Percentiles rank a stretch among this genome's conserved stretches.
Evolutionary conservation across 2,329 filamentous ascomycete genomes (phyloP).

Genomic region (Pseudogymnoascus sp.): DNA sequence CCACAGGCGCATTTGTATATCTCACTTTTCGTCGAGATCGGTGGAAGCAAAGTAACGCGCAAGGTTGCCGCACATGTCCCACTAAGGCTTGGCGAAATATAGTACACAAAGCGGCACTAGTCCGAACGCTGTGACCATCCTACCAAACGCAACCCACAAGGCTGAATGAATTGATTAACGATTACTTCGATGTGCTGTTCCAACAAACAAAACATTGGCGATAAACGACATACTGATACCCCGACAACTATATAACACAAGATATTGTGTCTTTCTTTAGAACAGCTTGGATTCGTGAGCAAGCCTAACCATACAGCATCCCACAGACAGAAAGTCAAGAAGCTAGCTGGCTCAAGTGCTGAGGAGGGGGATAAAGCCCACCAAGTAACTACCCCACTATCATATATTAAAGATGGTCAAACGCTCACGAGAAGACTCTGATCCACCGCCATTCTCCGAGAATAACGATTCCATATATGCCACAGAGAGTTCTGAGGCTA

Average conservation of each 20-base stretch:
- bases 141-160: not conserved
- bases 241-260: not conserved
- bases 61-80: conserved; percentile 9
- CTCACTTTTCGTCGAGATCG: conserved; percentile 8
- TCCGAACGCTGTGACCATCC: not conserved
- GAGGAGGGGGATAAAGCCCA: conserved; percentile 5
- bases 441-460: conserved; percentile 29
- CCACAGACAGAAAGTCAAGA: conserved; percentile 17
- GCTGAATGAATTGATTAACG: conserved; percentile 2
- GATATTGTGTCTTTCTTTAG: not conserved
- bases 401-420: conserved; percentile 44
- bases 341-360: conserved; percentile 10
- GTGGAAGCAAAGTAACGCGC: conserved; percentile 6
- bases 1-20: conserved; percentile 8
- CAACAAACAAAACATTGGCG: not conserved
- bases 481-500: conserved; percentile 18
- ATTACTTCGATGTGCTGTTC: not conserved
- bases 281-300: not conserved
- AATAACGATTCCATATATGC: conserved; percentile 7
- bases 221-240: not conserved
- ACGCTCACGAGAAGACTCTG: conserved; percentile 46
- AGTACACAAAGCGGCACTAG: not conserved
- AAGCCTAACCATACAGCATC: conserved; percentile 2
- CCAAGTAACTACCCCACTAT: conserved; percentile 31
- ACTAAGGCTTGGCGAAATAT: conserved; percentile 3